Conservation (phyloP, 495 filamentous ascomycete genomes). For the Penicillium crystallinum region DNA sequence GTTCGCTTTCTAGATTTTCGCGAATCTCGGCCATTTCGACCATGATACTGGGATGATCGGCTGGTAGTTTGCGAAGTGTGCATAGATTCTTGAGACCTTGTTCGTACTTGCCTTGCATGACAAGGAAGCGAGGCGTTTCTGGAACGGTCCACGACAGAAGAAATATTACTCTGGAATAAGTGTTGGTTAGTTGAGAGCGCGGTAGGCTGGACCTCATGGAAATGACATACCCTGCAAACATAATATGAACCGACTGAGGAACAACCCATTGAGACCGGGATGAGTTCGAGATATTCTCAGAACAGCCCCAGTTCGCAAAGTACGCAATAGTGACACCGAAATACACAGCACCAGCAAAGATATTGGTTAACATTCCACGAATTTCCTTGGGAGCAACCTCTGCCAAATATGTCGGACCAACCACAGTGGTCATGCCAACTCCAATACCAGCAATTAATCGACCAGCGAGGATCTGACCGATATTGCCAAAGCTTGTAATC, state of each 20-base stretch:
- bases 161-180: background rate
- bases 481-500: conserved; percentile 49
- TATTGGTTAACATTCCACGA: conserved; percentile 32
- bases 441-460: conserved; percentile 55
- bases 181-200: background rate
- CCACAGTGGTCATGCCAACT: conserved; percentile 54
- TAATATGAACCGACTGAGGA: conserved; percentile 2
- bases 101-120: background rate
- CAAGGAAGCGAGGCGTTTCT: conserved; percentile 1
- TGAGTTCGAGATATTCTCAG: background rate
- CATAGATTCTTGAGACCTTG: conserved; percentile 1
- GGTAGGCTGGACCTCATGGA: too few relatives aligned
- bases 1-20: background rate
- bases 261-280: conserved; percentile 6
- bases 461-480: conserved; percentile 29
- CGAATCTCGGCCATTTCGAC: background rate
- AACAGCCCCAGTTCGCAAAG: conserved; percentile 5
- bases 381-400: conserved; percentile 51
- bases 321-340: conserved; percentile 2
- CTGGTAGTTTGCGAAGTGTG: background rate
- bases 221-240: conserved; percentile 2
- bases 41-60: conserved; percentile 1
- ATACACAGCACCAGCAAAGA: conserved; percentile 7
- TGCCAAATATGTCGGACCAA: conserved; percentile 49
- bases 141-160: conserved; percentile 3